Evolutionary conservation across 1,139 yeast species (phyloP), one percentile per base, ranked within the genome.

Genomic region (Pichia sp.): DNA sequence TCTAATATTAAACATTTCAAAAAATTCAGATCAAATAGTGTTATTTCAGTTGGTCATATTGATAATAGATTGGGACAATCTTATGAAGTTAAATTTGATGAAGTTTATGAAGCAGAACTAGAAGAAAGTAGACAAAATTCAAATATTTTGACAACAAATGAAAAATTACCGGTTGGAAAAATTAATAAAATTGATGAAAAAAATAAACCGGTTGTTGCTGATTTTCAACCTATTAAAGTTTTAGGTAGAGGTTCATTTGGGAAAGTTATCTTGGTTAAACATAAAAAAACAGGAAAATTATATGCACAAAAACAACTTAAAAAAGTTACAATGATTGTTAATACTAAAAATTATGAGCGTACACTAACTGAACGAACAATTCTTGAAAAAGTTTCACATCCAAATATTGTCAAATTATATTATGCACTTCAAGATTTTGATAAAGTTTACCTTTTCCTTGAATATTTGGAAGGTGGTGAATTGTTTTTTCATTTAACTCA

Each of bases 171-270:
- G 16, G 4, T 29, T 16, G 37, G 31, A n/a, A 24, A 34, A 16
- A 32, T n/a, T 26, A 23, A 29, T 22, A 29, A 20, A 10, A 31
- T 33, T 20, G 12, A 5, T 3, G 8, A 24, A 2, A 33, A 45
- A 26, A 5, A 25, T 25, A 59, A 57, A 49, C 74, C 76, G 4
- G 63, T 61, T 22, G 61, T 73, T 20, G 59, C 70, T 4, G 96
- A 89, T 61, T 89, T 90, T 56, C 84, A 79, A 54, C 85, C 87
- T 2, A 67, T 89, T n/a, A 83, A 80, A 60, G 95, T 87, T 0
- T 68, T 89, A 11, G 97, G 97, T 0, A 77, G 80, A 49, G 97
- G 97, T 2, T 87, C 95, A 6, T 89, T 86, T 57, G 97, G 97
- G 6, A 87, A 87, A 60, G 97, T 89, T 2, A 64, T 87, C 20